Evolutionary conservation across 805 yeast species (phyloP), one percentile per base, ranked within the genome.

Genomic region (Cyberlindnera amylophila): DNA sequence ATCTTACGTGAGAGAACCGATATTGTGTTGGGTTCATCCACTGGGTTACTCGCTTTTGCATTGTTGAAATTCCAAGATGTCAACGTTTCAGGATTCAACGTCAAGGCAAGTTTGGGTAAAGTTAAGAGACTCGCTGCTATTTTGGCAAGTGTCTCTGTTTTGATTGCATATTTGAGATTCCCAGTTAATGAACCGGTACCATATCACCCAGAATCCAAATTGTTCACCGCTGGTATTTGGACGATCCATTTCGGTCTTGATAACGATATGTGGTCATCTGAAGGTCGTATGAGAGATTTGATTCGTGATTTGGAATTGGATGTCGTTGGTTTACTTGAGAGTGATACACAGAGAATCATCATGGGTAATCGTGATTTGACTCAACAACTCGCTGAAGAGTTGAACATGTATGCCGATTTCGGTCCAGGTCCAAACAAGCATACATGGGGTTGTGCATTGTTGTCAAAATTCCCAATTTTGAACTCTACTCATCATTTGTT

Each of bases 391-490:
- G 96, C 96, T 1, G 95, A 89, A 63, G 96, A 91, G 53, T 72
- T 93, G 53, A 91, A 87, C 32, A 88, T 88, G 91, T 93, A 93
- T 60, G 90, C 82, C 17, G 99, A 93, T 63, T 93, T 81, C 60
- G 99, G 99, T 7, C 99, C 99, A 7, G 96, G 97, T 12, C 97
- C 98, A 41, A 87, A 89, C 62, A 84, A 90, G 63, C 98, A 93
- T 67, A 93, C 99, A 0, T 93, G 99, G 99, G 99, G 99, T 32
- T 84, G 90, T 38, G 93, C 93, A 2, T 71, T 93, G 47, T 70
- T 93, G 51, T 90, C 97, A 16, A 88, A 90, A 60, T 93, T 91
- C 75, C 99, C 99, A 24, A 93, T 93, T 48, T 54, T 93, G 43
- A 78, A 83, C 57, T 88, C 97, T 3, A 80, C 89, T 1, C 99